Percentiles rank a stretch among this genome's conserved stretches.
These are phyloP conservation scores for Sarocladium kiliense DNA, from an alignment of 2,329 filamentous ascomycete genomes.

Conservation along the genomic window DNA sequence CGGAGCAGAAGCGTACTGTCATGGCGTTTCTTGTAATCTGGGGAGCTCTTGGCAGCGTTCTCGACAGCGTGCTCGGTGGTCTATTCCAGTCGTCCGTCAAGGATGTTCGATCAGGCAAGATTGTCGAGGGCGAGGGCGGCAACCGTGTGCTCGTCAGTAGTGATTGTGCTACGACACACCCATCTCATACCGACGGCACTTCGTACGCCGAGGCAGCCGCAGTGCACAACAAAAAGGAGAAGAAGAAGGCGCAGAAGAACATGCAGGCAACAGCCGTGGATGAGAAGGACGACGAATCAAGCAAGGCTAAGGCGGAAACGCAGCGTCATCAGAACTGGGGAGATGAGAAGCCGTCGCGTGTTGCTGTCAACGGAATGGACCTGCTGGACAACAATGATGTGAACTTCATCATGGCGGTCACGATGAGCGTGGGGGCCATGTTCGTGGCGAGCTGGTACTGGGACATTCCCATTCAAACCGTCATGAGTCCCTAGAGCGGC, in stretches of 20 bases:
- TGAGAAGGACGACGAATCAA: constrained; percentile 29
- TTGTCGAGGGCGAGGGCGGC: constrained; percentile 82
- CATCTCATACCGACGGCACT: neutral
- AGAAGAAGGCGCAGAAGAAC: constrained; percentile 34
- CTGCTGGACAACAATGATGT: constrained; percentile 93
- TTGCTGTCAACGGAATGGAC: constrained; percentile 63
- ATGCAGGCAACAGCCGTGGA: constrained; percentile 25
- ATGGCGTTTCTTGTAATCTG: constrained; percentile 60
- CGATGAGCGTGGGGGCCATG: constrained; percentile 78
- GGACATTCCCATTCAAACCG: constrained; percentile 45
- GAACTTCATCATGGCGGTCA: constrained; percentile 83
- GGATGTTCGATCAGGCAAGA: constrained; percentile 77
- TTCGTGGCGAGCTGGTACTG: constrained; percentile 55
- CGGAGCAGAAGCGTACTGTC: constrained; percentile 37
- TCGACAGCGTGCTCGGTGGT: constrained; percentile 86
- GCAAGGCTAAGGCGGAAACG: constrained; percentile 41
- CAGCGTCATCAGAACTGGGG: constrained; percentile 38
- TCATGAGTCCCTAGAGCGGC: constrained; percentile 26
- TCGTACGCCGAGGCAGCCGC: constrained; percentile 19
- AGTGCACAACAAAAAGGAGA: constrained; percentile 37
- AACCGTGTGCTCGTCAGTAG: constrained; percentile 45
- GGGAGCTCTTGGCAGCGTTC: constrained; percentile 72
- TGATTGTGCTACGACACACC: constrained; percentile 9
- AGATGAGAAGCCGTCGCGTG: constrained; percentile 50
- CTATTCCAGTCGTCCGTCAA: constrained; percentile 80